Percentiles rank a stretch among this genome's conserved stretches.
phyloP scores from a whole-genome alignment of 306 rosid species.

The Prinsepia uniflora region DNA sequence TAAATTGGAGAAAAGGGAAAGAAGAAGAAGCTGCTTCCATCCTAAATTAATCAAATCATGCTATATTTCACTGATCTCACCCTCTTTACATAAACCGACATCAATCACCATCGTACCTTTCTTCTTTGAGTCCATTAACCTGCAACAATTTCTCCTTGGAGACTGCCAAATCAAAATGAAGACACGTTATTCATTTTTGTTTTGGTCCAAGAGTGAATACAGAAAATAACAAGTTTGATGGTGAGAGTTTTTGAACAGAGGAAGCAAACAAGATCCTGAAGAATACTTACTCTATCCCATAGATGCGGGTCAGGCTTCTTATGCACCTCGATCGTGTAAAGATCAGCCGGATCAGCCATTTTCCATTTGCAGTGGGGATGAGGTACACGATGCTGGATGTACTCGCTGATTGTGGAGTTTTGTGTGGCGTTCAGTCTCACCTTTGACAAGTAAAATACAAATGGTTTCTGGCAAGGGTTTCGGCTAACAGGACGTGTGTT shows the following conservation, averaged over 20 bases:
- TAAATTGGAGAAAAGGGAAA: background rate
- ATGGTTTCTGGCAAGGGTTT: constrained; percentile 89
- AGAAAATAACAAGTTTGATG: background rate
- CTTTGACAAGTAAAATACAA: constrained; percentile 69
- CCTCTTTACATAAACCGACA: constrained; percentile 71
- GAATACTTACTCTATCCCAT: constrained; percentile 77
- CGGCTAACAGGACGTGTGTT: constrained; percentile 90
- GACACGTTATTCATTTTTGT: background rate
- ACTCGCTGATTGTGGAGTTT: constrained; percentile 51
- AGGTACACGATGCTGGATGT: constrained; percentile 51
- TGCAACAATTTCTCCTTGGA: constrained; percentile 92
- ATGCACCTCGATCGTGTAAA: constrained; percentile 48
- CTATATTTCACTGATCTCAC: constrained; percentile 62
- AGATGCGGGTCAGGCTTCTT: constrained; percentile 77
- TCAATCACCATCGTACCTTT: constrained; percentile 56
- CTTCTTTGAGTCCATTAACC: constrained; percentile 54
- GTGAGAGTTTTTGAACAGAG: background rate
- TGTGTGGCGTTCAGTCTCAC: constrained; percentile 38
- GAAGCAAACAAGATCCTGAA: background rate
- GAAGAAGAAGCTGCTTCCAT: constrained; percentile 16
- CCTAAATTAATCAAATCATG: constrained; percentile 5
- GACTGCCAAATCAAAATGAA: constrained; percentile 44
- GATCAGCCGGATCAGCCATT: constrained; percentile 62
- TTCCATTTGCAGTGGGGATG: constrained; percentile 75
- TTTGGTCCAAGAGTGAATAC: background rate